phyloP scores from a whole-genome alignment of 352 stramenopile genomes.

The Globisporangium uncinulatum region DNA sequence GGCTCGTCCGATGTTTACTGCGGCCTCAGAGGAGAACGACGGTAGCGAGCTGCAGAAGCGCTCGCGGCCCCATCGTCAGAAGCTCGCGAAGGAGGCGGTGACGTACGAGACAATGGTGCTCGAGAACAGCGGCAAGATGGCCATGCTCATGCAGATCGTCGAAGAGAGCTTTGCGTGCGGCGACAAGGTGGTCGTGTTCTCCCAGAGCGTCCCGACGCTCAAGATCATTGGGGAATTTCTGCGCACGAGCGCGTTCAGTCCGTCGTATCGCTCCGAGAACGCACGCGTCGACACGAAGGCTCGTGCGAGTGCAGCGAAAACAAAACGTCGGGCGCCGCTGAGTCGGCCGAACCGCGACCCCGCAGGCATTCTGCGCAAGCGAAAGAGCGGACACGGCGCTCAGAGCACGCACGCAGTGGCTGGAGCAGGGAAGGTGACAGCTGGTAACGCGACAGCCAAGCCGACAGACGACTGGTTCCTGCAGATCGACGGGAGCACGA shows the following conservation, averaged over 20 bases:
- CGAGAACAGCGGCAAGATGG: conserved; percentile 82
- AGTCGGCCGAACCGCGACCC: conserved; percentile 41
- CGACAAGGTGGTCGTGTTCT: conserved; percentile 88
- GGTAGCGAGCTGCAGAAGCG: not conserved
- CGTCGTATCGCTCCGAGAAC: conserved; percentile 21
- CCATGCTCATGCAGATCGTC: conserved; percentile 64
- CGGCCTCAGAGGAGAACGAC: not conserved
- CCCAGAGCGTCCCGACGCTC: conserved; percentile 81
- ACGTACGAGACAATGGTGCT: conserved; percentile 43
- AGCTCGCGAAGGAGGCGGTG: not conserved
- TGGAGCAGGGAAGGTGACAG: not conserved
- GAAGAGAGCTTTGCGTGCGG: conserved; percentile 62
- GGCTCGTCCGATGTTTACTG: conserved; percentile 46
- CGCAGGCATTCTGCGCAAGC: conserved; percentile 50
- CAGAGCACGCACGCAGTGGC: conserved; percentile 5
- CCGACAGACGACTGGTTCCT: conserved; percentile 59
- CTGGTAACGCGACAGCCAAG: not conserved
- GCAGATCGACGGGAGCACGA: conserved; percentile 76
- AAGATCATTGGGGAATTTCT: conserved; percentile 77
- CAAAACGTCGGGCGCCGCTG: conserved; percentile 25
- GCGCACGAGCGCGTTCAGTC: conserved; percentile 44
- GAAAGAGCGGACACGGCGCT: conserved; percentile 17
- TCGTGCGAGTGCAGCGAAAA: conserved; percentile 9
- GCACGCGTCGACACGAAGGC: conserved; percentile 6
- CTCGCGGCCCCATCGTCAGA: not conserved